Evolutionary conservation across 2,329 filamentous ascomycete species (phyloP).

Genomic region (Colletotrichum liaoningense): DNA sequence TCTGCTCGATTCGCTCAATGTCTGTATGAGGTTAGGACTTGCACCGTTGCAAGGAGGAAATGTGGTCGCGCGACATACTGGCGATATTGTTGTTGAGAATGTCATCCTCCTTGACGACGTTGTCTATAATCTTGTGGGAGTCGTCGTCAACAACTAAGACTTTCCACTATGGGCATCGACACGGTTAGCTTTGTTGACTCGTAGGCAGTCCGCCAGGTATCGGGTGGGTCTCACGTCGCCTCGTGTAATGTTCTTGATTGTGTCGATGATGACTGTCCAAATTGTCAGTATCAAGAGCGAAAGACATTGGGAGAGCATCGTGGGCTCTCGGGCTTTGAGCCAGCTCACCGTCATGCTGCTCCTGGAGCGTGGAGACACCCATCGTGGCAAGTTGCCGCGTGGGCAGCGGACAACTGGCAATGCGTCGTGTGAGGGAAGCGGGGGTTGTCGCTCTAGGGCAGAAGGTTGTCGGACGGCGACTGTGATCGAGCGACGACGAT

Average conservation of each 20-base stretch:
- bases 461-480: not conserved
- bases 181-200: conserved; percentile 14
- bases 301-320: not conserved
- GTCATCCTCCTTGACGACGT: conserved; percentile 93
- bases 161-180: conserved; percentile 79
- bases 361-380: conserved; percentile 80
- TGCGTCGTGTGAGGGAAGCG: not conserved
- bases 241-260: conserved; percentile 81
- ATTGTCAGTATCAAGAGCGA: conserved; percentile 45
- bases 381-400: conserved; percentile 63
- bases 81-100: conserved; percentile 97
- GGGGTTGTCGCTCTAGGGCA: conserved; percentile 1
- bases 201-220: not conserved
- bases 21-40: conserved; percentile 64
- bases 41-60: not conserved
- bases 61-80: conserved; percentile 67
- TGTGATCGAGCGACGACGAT: conserved; percentile 7
- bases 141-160: conserved; percentile 89
- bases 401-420: conserved; percentile 13
- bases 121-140: conserved; percentile 88
- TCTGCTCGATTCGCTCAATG: conserved; percentile 93
- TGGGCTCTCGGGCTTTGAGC: not conserved
- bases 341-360: conserved; percentile 66
- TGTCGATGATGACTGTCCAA: conserved; percentile 71
- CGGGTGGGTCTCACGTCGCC: conserved; percentile 74